Evolutionary conservation across 2,329 filamentous ascomycete genomes (phyloP), one percentile per base, ranked within the genome.

Genomic region (Trichoderma atroviride): DNA sequence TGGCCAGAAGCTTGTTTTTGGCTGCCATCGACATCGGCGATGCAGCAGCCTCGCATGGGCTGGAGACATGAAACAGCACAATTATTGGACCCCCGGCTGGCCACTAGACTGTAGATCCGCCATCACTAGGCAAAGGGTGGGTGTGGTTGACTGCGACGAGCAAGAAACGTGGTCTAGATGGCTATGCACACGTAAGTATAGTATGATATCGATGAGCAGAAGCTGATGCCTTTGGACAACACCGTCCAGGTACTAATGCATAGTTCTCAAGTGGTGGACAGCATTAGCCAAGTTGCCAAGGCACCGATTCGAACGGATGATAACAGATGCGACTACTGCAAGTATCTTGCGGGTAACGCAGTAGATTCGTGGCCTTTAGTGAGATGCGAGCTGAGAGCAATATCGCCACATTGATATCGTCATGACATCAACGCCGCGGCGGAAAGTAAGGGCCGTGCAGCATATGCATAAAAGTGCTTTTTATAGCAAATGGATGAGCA

Each of bases 1-100:
- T 52, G 64, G 24, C 64, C 43, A 58, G 29, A 67, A 67, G 64
- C 64, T 59, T 67, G 64, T 67, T 67, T 67, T 67, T 67, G 64
- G 53, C 27, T 58, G 64, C 64, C 55, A 31, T 67, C 64, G 53
- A 59, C 53, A 66, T 66, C 63, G 52, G 40, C 64, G 64, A 67
- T 59, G 14, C 10, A 29, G 47, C 31, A 61, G 56, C 57, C 55
- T 61, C 65, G 57, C 65, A 61, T 68, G 43, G 33, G 22, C 35
- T 57, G 10, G 66, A 47, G 58, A 63, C 52, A 57, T 69, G 66
- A 62, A 69, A 63, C 50, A 57, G 16, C 16, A 24, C 59, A n/a
- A 35, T 47, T 43, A 69, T 69, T 69, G 66, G 65, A 27, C 56
- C 55, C 14, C 11, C 31, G 10, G 40, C 22, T 37, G 37, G 58